phyloP scores from a whole-genome alignment of 768 basidiomycete genomes.

The Lactarius trivialis region DNA sequence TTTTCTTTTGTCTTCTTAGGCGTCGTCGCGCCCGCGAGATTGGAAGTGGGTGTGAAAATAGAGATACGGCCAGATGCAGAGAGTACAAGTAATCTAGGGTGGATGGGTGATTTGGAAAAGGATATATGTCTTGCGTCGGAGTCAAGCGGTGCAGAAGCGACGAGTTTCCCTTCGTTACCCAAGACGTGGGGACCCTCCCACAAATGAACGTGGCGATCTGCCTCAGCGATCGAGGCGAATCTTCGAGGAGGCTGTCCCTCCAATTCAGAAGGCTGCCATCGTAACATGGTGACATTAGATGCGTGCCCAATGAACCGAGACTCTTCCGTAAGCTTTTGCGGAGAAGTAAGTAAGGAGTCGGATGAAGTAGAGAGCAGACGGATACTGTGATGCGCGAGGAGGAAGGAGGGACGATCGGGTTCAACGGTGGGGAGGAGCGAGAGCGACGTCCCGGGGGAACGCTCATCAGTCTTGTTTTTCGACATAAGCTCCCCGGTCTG shows the following conservation, averaged over 20 bases:
- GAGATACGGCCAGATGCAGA: constrained; percentile 55
- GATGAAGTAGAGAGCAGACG: constrained; percentile 39
- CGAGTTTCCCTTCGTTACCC: constrained; percentile 43
- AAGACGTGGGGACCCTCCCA: constrained; percentile 47
- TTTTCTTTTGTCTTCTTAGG: constrained; percentile 40
- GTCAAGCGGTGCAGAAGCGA: constrained; percentile 57
- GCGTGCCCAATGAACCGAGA: constrained; percentile 62
- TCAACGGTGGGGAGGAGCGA: constrained; percentile 35
- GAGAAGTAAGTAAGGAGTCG: constrained; percentile 28
- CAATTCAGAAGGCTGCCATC: constrained; percentile 41
- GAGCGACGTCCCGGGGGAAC: constrained; percentile 51
- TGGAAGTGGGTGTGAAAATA: constrained; percentile 47
- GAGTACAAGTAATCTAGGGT: constrained; percentile 44
- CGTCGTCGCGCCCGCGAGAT: constrained; percentile 35
- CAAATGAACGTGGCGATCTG: constrained; percentile 54
- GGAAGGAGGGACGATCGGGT: constrained; percentile 36
- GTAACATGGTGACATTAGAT: constrained; percentile 44
- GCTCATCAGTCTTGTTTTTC: constrained; percentile 52
- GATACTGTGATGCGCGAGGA: constrained; percentile 57
- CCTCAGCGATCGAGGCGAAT: constrained; percentile 56
- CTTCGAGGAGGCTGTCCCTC: constrained; percentile 34
- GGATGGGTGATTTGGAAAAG: constrained; percentile 27
- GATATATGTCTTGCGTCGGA: constrained; percentile 48
- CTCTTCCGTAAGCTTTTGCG: constrained; percentile 40
- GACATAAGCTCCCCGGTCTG: constrained; percentile 42